Evolutionary conservation across 2,329 filamentous ascomycete species (phyloP).

Genomic region (Diplodia intermedia): DNA sequence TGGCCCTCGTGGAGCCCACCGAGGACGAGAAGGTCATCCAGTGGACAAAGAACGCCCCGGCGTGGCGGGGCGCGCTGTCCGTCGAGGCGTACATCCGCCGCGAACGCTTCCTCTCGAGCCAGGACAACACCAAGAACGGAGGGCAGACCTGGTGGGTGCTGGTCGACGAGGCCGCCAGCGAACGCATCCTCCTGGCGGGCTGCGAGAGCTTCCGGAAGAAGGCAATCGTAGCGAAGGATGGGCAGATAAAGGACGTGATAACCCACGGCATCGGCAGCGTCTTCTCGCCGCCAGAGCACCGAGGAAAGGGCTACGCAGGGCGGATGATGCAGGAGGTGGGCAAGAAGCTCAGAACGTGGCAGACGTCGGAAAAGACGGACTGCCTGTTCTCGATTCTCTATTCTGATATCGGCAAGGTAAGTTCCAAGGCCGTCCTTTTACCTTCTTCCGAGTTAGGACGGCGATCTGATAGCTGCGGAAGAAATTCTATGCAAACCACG

Average conservation of each 20-base stretch:
- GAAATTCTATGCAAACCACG: conserved; percentile 74
- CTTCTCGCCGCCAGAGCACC: conserved; percentile 71
- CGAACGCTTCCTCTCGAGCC: conserved; percentile 60
- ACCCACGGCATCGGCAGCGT: conserved; percentile 81
- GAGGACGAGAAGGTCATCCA: conserved; percentile 60
- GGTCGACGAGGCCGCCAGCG: conserved; percentile 53
- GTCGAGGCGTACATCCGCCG: conserved; percentile 64
- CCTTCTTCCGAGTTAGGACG: not conserved
- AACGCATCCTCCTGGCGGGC: conserved; percentile 59
- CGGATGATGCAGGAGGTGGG: conserved; percentile 76
- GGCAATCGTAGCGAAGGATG: conserved; percentile 53
- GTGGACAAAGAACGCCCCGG: conserved; percentile 60
- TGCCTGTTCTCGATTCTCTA: conserved; percentile 76
- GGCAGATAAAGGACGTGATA: conserved; percentile 67
- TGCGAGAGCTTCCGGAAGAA: conserved; percentile 64
- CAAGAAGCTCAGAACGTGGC: conserved; percentile 59
- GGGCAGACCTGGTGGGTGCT: conserved; percentile 67
- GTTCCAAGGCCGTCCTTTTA: conserved; percentile 55
- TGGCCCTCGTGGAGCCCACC: conserved; percentile 63
- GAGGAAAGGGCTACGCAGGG: conserved; percentile 75
- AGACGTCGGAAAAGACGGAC: conserved; percentile 55
- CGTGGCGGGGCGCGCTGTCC: conserved; percentile 65
- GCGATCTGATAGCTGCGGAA: conserved; percentile 32
- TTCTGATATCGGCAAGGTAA: conserved; percentile 55
- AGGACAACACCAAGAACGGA: conserved; percentile 61